A percentile compares a stretch with the other conserved stretches of the same genome.
phyloP scores from a whole-genome alignment of 225 moss, liverwort and hornwort species.

The Straminergon stramineum region DNA sequence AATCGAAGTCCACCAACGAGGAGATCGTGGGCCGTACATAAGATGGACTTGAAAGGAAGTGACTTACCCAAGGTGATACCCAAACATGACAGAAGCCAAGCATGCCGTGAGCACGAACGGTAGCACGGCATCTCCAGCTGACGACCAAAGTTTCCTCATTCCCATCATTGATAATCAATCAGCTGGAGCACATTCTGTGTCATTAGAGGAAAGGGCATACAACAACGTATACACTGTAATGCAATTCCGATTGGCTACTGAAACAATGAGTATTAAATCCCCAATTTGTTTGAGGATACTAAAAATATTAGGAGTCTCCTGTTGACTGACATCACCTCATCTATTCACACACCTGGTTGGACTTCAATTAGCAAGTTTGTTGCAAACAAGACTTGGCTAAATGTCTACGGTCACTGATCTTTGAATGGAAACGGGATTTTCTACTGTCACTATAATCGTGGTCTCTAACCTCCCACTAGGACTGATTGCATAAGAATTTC shows the following conservation, averaged over 20 bases:
- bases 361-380: not conserved
- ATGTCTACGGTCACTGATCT: not conserved
- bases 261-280: not conserved
- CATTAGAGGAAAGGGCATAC: no score
- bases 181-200: not conserved
- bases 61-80: conserved; percentile 45
- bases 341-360: not conserved
- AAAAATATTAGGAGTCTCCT: not conserved
- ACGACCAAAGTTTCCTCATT: conserved; percentile 28
- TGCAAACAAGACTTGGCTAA: not conserved
- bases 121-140: conserved; percentile 22
- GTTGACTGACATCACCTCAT: not conserved
- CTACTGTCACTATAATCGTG: not conserved
- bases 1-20: not conserved
- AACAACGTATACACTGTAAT: not conserved
- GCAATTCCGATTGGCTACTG: not conserved
- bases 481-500: not conserved
- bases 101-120: conserved; percentile 47
- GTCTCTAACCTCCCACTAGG: not conserved
- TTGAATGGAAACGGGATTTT: not conserved
- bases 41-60: not conserved
- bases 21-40: not conserved
- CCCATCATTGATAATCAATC: not conserved
- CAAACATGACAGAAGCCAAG: conserved; percentile 38
- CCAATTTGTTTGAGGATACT: not conserved